Conservation (phyloP, 441 rosid genomes). For the Pelargonium cotyledonis region DNA sequence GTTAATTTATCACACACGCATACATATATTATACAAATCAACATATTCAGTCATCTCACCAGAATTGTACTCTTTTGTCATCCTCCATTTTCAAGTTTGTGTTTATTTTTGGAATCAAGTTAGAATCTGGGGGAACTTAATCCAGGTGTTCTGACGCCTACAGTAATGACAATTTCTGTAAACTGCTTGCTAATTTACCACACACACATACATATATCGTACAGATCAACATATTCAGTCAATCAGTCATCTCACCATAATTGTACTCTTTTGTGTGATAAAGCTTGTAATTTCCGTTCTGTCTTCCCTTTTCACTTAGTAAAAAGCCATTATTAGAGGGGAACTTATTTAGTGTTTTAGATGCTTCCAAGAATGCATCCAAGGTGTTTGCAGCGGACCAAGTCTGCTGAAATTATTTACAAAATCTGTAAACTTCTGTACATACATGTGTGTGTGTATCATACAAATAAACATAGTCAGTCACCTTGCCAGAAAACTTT, state of each 20-base stretch:
- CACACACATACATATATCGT: neutral
- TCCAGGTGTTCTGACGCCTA: too few relatives aligned
- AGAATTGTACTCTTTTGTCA: neutral
- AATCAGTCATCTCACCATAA: too few relatives aligned
- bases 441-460: neutral
- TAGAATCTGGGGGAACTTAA: too few relatives aligned
- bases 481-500: neutral
- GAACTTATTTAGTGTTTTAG: neutral
- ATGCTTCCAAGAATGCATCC: neutral
- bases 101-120: neutral
- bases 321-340: neutral
- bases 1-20: too few relatives aligned
- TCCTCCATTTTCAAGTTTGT: slow-evolving; percentile 78
- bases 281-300: too few relatives aligned
- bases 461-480: neutral
- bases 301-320: too few relatives aligned
- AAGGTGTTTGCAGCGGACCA: too few relatives aligned
- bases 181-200: too few relatives aligned
- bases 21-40: neutral
- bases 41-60: too few relatives aligned
- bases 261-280: too few relatives aligned
- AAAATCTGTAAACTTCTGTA: neutral
- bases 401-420: neutral
- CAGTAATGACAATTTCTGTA: too few relatives aligned
- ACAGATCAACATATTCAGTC: neutral